A percentile compares a stretch with the other conserved stretches of the same genome.
Conservation (phyloP, 331 rosid genomes). For the Quercus tomentella region DNA sequence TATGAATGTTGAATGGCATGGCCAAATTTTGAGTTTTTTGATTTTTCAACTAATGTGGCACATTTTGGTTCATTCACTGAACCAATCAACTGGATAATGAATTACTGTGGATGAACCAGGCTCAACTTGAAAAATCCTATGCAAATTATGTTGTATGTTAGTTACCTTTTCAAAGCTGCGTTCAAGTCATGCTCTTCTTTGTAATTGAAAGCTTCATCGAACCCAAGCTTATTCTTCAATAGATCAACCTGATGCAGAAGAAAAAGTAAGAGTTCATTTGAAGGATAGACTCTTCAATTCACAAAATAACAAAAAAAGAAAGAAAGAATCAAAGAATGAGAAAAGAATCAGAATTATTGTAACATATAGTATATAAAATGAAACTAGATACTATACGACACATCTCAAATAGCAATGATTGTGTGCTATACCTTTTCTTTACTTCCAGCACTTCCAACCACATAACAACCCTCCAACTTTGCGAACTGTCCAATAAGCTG, state of each 20-base stretch:
- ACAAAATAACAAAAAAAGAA: background rate
- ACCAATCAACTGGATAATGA: no score
- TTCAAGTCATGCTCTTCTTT: slow-evolving; percentile 23
- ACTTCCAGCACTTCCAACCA: slow-evolving; percentile 64
- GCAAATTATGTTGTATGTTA: background rate
- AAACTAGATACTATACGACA: no score
- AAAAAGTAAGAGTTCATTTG: background rate
- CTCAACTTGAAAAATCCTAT: no score
- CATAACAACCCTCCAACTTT: slow-evolving; percentile 44
- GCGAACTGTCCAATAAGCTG: slow-evolving; percentile 67
- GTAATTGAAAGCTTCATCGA: slow-evolving; percentile 9
- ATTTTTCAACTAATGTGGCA: no score
- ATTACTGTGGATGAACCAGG: no score
- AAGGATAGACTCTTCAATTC: background rate
- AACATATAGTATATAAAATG: no score
- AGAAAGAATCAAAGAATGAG: background rate
- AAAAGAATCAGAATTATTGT: background rate
- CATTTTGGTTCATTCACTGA: no score
- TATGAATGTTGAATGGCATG: no score
- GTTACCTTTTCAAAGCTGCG: slow-evolving; percentile 21
- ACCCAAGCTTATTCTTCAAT: slow-evolving; percentile 20
- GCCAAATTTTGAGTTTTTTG: no score
- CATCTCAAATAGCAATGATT: no score
- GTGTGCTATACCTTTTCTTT: slow-evolving; percentile 37
- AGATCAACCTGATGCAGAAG: slow-evolving; percentile 17